phyloP scores from a whole-genome alignment of 495 filamentous ascomycete genomes.

The Penicillium bovifimosum region DNA sequence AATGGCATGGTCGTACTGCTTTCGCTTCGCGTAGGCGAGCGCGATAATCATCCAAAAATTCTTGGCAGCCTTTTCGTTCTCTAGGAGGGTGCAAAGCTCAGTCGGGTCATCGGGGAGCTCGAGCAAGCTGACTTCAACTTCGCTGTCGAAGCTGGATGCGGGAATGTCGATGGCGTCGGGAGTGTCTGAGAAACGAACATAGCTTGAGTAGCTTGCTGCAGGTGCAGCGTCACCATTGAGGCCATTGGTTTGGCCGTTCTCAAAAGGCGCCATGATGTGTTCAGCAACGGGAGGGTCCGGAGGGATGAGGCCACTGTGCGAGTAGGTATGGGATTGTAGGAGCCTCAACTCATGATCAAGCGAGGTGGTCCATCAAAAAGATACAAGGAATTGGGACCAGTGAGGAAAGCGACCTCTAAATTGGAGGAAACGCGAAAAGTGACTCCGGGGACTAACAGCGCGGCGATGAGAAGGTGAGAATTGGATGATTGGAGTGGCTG shows the following conservation, averaged over 20 bases:
- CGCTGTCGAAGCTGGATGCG: slow-evolving; percentile 70
- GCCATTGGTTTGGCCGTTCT: slow-evolving; percentile 54
- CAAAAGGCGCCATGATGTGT: slow-evolving; percentile 45
- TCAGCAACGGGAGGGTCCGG: slow-evolving; percentile 1
- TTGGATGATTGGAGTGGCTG: slow-evolving; percentile 20
- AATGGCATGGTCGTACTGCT: slow-evolving; percentile 86
- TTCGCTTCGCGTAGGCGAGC: slow-evolving; percentile 94
- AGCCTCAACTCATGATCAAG: slow-evolving; percentile 38
- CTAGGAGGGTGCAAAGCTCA: slow-evolving; percentile 87
- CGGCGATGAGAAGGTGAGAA: slow-evolving; percentile 22
- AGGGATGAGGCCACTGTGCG: slow-evolving; percentile 11
- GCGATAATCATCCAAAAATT: slow-evolving; percentile 94
- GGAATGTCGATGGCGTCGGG: slow-evolving; percentile 86
- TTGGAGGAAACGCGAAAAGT: slow-evolving; percentile 17
- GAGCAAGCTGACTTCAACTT: slow-evolving; percentile 89
- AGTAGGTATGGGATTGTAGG: slow-evolving; percentile 13
- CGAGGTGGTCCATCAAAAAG: slow-evolving; percentile 11
- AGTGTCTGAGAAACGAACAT: slow-evolving; percentile 77
- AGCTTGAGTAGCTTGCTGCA: slow-evolving; percentile 16
- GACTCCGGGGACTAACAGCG: slow-evolving; percentile 12
- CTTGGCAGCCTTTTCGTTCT: slow-evolving; percentile 82
- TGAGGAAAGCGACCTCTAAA: slow-evolving; percentile 6
- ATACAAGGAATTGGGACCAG: neutral
- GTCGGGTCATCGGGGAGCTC: slow-evolving; percentile 91
- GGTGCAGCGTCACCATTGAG: slow-evolving; percentile 28